These are phyloP conservation scores for Brassica incana DNA, from an alignment of 345 rosid species.

Conservation along the genomic window DNA sequence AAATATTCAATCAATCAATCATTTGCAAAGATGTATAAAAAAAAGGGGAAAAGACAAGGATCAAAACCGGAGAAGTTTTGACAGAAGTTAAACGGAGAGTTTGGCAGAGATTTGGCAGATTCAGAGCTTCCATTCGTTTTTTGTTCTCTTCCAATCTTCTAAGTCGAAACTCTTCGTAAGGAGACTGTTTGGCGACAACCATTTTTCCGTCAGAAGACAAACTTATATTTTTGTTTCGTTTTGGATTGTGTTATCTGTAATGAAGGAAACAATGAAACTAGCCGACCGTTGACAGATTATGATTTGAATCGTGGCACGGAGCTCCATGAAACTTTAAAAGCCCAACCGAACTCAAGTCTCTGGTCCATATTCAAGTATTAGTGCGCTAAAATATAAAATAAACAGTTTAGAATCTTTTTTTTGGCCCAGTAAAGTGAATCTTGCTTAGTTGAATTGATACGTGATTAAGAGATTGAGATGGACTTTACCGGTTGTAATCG, in stretches of 20 bases:
- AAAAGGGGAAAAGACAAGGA: neutral
- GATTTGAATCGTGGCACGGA: slow-evolving; percentile 10
- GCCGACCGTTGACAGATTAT: slow-evolving; percentile 38
- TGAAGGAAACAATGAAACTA: neutral
- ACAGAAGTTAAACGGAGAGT: slow-evolving; percentile 48
- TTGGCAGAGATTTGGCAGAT: slow-evolving; percentile 56
- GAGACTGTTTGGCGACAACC: slow-evolving; percentile 43
- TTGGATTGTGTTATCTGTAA: neutral
- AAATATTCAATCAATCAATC: neutral
- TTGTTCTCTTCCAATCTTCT: slow-evolving; percentile 73
- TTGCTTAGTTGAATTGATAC: too few species aligned
- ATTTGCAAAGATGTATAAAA: neutral
- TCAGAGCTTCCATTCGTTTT: slow-evolving; percentile 85
- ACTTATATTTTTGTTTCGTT: neutral
- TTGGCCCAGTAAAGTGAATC: too few species aligned
- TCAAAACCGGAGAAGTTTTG: slow-evolving; percentile 50
- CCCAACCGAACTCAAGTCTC: neutral
- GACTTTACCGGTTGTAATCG: too few species aligned
- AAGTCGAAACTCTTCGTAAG: slow-evolving; percentile 65
- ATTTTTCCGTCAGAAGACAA: slow-evolving; percentile 28
- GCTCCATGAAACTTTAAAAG: neutral
- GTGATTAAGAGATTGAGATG: too few species aligned
- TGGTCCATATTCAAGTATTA: too few species aligned
- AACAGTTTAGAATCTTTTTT: too few species aligned
- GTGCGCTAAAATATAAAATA: too few species aligned